These are phyloP conservation scores for Beauveria sp. DNA, from an alignment of 2,329 filamentous ascomycete genomes.

Conservation along the genomic window DNA sequence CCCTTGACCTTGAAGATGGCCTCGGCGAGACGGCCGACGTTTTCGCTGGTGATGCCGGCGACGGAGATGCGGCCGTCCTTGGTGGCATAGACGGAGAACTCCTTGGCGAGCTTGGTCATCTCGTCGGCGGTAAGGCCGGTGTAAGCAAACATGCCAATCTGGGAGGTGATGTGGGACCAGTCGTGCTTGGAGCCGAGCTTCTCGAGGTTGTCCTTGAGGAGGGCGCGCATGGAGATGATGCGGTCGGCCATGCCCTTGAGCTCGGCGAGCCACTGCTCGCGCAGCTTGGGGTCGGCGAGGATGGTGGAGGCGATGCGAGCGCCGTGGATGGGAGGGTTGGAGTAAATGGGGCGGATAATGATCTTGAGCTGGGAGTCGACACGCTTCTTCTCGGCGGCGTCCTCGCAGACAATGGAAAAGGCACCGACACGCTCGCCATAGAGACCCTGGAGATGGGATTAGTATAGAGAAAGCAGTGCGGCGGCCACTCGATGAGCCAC, in stretches of 20 bases:
- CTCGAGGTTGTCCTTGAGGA: conserved; percentile 92
- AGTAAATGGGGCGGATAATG: conserved; percentile 92
- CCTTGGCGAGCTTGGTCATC: conserved; percentile 85
- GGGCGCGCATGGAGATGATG: conserved; percentile 95
- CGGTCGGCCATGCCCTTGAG: conserved; percentile 99
- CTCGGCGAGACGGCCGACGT: conserved; percentile 74
- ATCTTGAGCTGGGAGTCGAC: conserved; percentile 98
- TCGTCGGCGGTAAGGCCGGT: conserved; percentile 85
- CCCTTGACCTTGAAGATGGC: conserved; percentile 79
- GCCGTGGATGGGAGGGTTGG: conserved; percentile 94
- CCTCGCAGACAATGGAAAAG: conserved; percentile 84
- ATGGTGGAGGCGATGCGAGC: conserved; percentile 90
- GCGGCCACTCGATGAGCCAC: conserved; percentile 13
- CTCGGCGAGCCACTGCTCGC: conserved; percentile 91
- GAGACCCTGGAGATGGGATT: conserved; percentile 56
- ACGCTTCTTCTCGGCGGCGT: conserved; percentile 85
- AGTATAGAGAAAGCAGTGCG: background rate
- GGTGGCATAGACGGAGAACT: conserved; percentile 96
- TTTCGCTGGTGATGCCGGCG: conserved; percentile 72
- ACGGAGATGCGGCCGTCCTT: conserved; percentile 85
- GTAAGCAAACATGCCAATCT: conserved; percentile 99
- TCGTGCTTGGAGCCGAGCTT: conserved; percentile 91
- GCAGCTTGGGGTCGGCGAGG: conserved; percentile 74
- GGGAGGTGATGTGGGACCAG: conserved; percentile 97
- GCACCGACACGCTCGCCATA: conserved; percentile 97